A percentile compares a stretch with the other conserved stretches of the same genome.
These are phyloP conservation scores for Parachlorella kessleri DNA, from an alignment of 139 green algal species.

Conservation along the genomic window DNA sequence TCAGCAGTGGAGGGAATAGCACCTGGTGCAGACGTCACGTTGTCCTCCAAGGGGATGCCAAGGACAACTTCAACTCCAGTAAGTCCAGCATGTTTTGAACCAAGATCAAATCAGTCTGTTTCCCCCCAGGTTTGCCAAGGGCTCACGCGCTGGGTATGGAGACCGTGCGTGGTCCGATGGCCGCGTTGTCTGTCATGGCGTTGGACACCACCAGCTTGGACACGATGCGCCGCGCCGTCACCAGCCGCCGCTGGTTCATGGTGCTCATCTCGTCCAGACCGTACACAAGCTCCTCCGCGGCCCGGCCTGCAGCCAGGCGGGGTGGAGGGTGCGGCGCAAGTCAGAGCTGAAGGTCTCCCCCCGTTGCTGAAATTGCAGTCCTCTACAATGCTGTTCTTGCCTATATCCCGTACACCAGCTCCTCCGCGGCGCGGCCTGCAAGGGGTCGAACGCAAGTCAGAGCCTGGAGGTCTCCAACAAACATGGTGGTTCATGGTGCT, in stretches of 20 bases:
- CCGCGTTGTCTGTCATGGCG: constrained; percentile 40
- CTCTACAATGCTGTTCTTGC: no score
- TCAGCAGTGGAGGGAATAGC: not conserved
- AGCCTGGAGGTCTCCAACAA: no score
- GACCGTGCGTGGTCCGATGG: constrained; percentile 34
- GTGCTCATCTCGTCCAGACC: constrained; percentile 63
- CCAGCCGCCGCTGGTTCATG: constrained; percentile 63
- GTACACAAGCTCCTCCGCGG: constrained; percentile 68
- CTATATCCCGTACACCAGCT: not conserved
- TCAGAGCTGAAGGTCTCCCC: no score
- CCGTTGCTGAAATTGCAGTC: no score
- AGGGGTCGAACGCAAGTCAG: no score
- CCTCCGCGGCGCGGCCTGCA: no score
- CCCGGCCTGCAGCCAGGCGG: not conserved
- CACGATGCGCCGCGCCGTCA: constrained; percentile 59
- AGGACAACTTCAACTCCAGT: no score
- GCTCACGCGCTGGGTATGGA: constrained; percentile 24
- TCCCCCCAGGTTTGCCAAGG: not conserved
- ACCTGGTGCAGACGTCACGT: not conserved
- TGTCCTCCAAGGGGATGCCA: not conserved
- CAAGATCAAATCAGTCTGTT: not conserved
- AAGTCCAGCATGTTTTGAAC: not conserved
- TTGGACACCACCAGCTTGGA: constrained; percentile 60
- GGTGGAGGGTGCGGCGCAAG: no score
- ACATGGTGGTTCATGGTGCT: no score